These are phyloP conservation scores for Termitomyces sp. DNA, from an alignment of 768 basidiomycete genomes.

Conservation along the genomic window DNA sequence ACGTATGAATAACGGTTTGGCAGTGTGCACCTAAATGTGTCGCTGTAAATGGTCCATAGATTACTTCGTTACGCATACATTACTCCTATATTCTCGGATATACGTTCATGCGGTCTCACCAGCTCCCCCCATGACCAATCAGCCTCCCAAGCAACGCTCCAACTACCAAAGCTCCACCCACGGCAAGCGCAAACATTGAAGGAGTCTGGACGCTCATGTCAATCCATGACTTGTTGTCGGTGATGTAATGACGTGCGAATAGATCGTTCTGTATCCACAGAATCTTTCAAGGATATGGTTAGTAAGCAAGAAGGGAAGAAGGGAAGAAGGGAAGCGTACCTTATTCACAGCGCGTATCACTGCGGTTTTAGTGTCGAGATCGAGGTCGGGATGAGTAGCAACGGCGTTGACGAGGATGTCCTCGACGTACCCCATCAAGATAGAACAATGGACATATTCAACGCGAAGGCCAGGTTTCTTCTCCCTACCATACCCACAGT, in stretches of 20 bases:
- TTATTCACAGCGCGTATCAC: slow-evolving; percentile 40
- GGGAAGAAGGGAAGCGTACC: slow-evolving; percentile 19
- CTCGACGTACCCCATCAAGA: slow-evolving; percentile 42
- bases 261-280: slow-evolving; percentile 44
- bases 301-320: background rate
- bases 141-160: background rate
- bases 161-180: background rate
- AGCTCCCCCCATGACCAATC: background rate
- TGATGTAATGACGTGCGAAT: slow-evolving; percentile 17
- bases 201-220: background rate
- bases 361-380: slow-evolving; percentile 31
- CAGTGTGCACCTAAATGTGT: no score
- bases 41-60: background rate
- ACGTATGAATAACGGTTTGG: no score
- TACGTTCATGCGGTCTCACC: background rate
- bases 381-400: slow-evolving; percentile 31
- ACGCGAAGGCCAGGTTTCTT: slow-evolving; percentile 29
- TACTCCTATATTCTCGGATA: no score
- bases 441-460: slow-evolving; percentile 33
- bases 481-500: slow-evolving; percentile 5
- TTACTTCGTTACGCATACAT: background rate
- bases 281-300: slow-evolving; percentile 20
- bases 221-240: background rate
- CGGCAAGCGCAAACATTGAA: background rate
- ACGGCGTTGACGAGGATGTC: slow-evolving; percentile 39